Evolutionary conservation across 2,329 filamentous ascomycete species (phyloP).

Genomic region (Colletotrichum sublineola): DNA sequence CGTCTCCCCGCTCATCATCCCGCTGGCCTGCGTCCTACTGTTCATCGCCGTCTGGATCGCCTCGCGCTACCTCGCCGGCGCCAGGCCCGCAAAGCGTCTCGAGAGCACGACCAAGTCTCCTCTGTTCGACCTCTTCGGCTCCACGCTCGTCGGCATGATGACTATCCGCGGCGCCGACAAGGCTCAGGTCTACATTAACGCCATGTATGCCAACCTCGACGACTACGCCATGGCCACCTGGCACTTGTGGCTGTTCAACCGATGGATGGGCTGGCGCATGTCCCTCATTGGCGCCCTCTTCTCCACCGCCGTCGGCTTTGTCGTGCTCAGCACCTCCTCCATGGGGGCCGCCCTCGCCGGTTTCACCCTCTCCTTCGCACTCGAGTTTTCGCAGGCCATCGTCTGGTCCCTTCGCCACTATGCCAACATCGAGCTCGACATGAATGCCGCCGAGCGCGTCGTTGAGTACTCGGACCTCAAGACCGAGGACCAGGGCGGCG

Average conservation of each 20-base stretch:
- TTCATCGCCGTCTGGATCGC: slow-evolving; percentile 70
- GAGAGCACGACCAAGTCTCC: slow-evolving; percentile 84
- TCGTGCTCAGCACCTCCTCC: slow-evolving; percentile 71
- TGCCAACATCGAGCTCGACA: slow-evolving; percentile 79
- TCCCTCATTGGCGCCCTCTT: slow-evolving; percentile 77
- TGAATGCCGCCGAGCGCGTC: slow-evolving; percentile 83
- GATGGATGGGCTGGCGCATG: slow-evolving; percentile 84
- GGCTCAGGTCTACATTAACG: slow-evolving; percentile 72
- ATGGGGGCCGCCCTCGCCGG: slow-evolving; percentile 80
- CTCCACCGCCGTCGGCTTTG: slow-evolving; percentile 71
- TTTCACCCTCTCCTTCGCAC: slow-evolving; percentile 80
- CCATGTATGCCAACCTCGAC: slow-evolving; percentile 79
- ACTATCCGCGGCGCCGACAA: slow-evolving; percentile 85
- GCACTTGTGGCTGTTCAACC: slow-evolving; percentile 79
- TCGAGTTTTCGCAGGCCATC: slow-evolving; percentile 75
- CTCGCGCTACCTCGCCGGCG: slow-evolving; percentile 74
- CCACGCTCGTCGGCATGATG: slow-evolving; percentile 77
- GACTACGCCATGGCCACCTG: slow-evolving; percentile 74
- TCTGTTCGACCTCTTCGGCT: slow-evolving; percentile 84
- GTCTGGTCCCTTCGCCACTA: slow-evolving; percentile 77
- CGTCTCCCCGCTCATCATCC: slow-evolving; percentile 75
- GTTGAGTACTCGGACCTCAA: slow-evolving; percentile 79
- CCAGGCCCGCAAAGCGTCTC: slow-evolving; percentile 81
- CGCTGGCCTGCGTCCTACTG: slow-evolving; percentile 71
- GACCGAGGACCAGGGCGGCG: slow-evolving; percentile 75